Evolutionary conservation across 2,329 filamentous ascomycete genomes (phyloP).

Genomic region (Ustilaginoidea virens): DNA sequence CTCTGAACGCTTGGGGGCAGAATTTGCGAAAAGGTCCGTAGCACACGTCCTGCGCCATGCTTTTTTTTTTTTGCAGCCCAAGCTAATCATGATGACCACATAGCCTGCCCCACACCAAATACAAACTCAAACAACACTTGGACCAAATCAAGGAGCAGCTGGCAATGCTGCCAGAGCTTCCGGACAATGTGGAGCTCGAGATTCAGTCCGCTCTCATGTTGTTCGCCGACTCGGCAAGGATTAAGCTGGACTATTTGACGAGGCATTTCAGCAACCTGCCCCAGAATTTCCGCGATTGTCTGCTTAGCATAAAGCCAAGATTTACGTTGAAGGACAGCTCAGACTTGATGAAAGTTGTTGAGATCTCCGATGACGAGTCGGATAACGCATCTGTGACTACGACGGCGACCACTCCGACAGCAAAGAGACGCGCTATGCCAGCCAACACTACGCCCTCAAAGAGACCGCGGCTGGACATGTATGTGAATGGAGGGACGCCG

Average conservation of each 20-base stretch:
- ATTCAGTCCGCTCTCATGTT: constrained; percentile 42
- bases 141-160: constrained; percentile 39
- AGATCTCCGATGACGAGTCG: constrained; percentile 24
- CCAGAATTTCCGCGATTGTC: constrained; percentile 32
- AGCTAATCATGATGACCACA: constrained; percentile 5
- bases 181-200: constrained; percentile 49
- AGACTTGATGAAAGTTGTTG: constrained; percentile 19
- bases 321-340: constrained; percentile 24
- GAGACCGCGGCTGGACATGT: constrained; percentile 11
- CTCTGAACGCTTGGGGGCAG: constrained; percentile 35
- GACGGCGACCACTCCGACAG: constrained; percentile 11
- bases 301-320: constrained; percentile 31
- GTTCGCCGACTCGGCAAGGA: constrained; percentile 37
- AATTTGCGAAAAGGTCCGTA: constrained; percentile 34
- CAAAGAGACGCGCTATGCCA: constrained; percentile 15
- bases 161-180: constrained; percentile 46
- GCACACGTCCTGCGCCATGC: no score
- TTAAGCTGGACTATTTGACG: constrained; percentile 34
- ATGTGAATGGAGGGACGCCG: constrained; percentile 3
- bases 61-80: neutral
- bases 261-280: constrained; percentile 30
- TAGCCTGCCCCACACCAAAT: constrained; percentile 36
- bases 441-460: constrained; percentile 19
- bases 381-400: constrained; percentile 14
- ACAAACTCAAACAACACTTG: constrained; percentile 35